These are phyloP conservation scores for Debaryomycetaceae sp. DNA, from an alignment of 1,139 yeast species.

Conservation along the genomic window DNA sequence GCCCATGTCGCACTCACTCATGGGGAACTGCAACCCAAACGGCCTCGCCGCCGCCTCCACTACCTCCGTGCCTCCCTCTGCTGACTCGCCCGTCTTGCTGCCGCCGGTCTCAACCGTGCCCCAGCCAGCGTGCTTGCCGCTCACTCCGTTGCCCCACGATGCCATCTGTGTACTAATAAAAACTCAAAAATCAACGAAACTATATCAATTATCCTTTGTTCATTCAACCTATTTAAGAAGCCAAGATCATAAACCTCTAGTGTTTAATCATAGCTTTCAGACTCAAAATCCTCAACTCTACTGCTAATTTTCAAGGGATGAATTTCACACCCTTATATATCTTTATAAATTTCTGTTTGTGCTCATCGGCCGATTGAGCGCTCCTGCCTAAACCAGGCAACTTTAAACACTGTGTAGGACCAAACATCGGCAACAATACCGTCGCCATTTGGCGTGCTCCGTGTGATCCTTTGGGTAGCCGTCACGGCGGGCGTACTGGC, in stretches of 20 bases:
- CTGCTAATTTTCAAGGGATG: neutral
- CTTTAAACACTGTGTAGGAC: neutral
- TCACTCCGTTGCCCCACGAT: neutral
- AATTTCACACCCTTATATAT: conserved; percentile 1
- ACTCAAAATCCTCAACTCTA: neutral
- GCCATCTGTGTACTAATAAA: neutral
- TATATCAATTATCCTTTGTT: neutral
- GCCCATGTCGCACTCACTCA: conserved; percentile 7
- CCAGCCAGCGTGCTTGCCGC: neutral
- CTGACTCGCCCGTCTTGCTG: neutral
- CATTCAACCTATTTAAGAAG: neutral
- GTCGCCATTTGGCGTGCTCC: too few relatives aligned
- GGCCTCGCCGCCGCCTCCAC: neutral
- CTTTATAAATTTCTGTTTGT: conserved; percentile 5
- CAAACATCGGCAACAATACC: too few relatives aligned
- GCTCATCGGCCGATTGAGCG: conserved; percentile 1
- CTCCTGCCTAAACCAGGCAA: neutral
- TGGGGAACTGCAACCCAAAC: conserved; percentile 7
- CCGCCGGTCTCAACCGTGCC: neutral
- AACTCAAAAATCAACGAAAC: neutral
- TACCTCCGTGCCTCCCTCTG: neutral
- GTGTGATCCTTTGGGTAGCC: too few relatives aligned
- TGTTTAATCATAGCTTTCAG: conserved; percentile 1
- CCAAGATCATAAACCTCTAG: conserved; percentile 5
- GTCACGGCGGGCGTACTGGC: too few relatives aligned